A percentile compares a stretch with the other conserved stretches of the same genome.
phyloP scores from a whole-genome alignment of 805 yeast genomes.

The Saccharomycopsis vini region DNA sequence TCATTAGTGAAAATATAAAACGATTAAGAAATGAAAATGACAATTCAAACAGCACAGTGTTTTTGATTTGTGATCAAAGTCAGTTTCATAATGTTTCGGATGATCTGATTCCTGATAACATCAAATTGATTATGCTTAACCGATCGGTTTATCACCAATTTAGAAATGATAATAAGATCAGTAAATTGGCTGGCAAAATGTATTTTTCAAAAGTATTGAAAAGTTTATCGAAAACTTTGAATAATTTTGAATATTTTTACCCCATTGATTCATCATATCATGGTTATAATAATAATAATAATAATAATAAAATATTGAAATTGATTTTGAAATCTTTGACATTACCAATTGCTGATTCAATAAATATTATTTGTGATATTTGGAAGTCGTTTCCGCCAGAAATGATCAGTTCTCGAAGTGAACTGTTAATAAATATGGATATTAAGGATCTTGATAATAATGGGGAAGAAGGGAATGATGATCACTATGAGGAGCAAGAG shows the following conservation, averaged over 20 bases:
- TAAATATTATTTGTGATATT: constrained; percentile 3
- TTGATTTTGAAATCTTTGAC: constrained; percentile 2
- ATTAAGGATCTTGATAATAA: not conserved
- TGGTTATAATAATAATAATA: not conserved
- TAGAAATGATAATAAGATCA: not conserved
- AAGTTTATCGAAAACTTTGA: not conserved
- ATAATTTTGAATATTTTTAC: not conserved
- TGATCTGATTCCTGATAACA: constrained; percentile 4
- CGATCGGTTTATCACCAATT: not conserved
- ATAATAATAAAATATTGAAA: not conserved
- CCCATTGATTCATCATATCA: too few species aligned
- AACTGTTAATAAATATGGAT: too few species aligned
- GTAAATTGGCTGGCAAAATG: not conserved
- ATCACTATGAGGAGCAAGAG: too few species aligned
- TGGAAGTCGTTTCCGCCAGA: constrained; percentile 3
- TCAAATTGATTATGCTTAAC: not conserved
- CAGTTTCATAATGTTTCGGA: constrained; percentile 8
- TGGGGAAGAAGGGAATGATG: not conserved
- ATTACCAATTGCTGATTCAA: constrained; percentile 2
- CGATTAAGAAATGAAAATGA: too few species aligned
- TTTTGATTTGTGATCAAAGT: too few species aligned
- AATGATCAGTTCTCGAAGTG: too few species aligned
- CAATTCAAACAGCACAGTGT: too few species aligned
- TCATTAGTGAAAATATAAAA: too few species aligned
- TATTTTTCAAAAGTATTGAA: not conserved